Conservation (phyloP, 148 eudicot genomes). For the Rhododendron henanense region DNA sequence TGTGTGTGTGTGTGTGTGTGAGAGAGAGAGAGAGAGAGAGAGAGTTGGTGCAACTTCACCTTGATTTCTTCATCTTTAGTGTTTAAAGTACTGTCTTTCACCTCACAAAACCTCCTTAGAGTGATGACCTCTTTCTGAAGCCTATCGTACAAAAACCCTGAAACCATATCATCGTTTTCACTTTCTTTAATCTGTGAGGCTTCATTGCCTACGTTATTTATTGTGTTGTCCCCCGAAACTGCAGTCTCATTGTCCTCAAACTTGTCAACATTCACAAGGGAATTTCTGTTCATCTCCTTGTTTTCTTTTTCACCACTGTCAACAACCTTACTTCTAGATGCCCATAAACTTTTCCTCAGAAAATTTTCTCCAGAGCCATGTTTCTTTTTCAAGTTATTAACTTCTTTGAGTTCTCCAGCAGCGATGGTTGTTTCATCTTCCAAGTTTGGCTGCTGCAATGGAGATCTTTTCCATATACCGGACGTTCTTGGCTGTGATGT, state of each 20-base stretch:
- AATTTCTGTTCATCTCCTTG: constrained; percentile 35
- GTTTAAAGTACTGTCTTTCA: constrained; percentile 44
- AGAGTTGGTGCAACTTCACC: constrained; percentile 35
- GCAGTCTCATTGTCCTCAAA: constrained; percentile 12
- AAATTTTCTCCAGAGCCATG: constrained; percentile 27
- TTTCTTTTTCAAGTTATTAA: constrained; percentile 27
- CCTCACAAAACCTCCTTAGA: constrained; percentile 63
- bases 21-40: not conserved
- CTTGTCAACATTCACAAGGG: constrained; percentile 17
- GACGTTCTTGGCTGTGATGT: constrained; percentile 69
- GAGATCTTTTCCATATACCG: constrained; percentile 26
- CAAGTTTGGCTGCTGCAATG: constrained; percentile 25
- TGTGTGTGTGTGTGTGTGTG: not conserved
- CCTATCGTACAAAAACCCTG: constrained; percentile 81
- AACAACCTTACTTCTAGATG: constrained; percentile 38
- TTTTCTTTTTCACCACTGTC: constrained; percentile 52
- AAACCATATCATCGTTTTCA: constrained; percentile 60
- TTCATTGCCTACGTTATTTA: constrained; percentile 13
- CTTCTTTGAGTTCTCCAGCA: constrained; percentile 16
- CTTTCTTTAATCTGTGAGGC: constrained; percentile 18
- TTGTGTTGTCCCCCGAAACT: constrained; percentile 12
- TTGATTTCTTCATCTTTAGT: constrained; percentile 79
- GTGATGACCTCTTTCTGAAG: constrained; percentile 82
- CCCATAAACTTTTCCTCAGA: constrained; percentile 49
- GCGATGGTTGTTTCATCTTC: constrained; percentile 17